Evolutionary conservation across 495 filamentous ascomycete genomes (phyloP), one percentile per base, ranked within the genome.

Genomic region (Lasiosphaeris hirsuta): DNA sequence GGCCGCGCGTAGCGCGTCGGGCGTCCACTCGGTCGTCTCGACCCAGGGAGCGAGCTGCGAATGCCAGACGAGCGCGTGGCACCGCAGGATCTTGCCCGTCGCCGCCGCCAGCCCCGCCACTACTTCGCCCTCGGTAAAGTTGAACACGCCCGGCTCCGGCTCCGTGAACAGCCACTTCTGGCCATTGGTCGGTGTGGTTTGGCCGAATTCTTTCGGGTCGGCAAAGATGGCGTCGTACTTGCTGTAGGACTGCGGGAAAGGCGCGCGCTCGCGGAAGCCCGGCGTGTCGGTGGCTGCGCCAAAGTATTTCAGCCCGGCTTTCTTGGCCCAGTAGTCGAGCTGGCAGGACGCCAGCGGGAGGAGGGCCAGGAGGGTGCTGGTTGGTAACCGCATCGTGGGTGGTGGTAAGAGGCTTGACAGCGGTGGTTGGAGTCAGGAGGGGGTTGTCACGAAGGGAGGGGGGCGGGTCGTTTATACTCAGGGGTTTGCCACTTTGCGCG

Each of bases 11-110:
- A 87, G 72, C 8, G 74, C 79, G 7, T 64, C 75, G 35, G 77
- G 75, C 8, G 77, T 82, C 78, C 81, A 86, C 18, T 70, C 72
- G 9, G 75, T 76, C 14, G 67, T 69, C 40, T 74, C 75, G 18
- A 83, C 80, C 81, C 81, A 86, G 49, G 62, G 72, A 4, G 84
- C 78, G 11, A 87, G 72, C 63, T 87, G 81, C 42, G 67, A 72
- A 61, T 86, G 76, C 84, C 84, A 87, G 30, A 85, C 80, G 18
- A 86, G 70, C 10, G 75, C 82, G 60, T 86, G 84, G 62, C 82
- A 85, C 42, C 83, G 69, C 40, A 85, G 69, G 18, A 75, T 63
- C 63, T 84, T 76, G 51, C 76, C 76, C 42, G 47, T 56, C 58
- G 80, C 73, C 55, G 71, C 57, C 5, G 80, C 79, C 42, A 82